phyloP scores from a whole-genome alignment of 2,329 filamentous ascomycete species.

The Cyphellophora europaea region DNA sequence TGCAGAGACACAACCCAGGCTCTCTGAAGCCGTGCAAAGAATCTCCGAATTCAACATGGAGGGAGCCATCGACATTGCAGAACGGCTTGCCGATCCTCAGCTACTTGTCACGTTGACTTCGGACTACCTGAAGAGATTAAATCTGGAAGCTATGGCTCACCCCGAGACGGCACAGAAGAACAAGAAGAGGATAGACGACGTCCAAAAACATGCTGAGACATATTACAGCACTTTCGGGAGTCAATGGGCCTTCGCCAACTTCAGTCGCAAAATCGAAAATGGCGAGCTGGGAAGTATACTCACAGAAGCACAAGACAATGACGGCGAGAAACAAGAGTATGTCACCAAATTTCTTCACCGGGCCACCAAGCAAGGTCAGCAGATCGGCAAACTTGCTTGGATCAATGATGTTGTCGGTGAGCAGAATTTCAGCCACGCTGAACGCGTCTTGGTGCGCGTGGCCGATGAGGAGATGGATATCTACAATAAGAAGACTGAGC shows the following conservation, averaged over 20 bases:
- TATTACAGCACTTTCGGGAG: conserved; percentile 44
- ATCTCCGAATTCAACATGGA: conserved; percentile 16
- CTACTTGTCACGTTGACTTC: conserved; percentile 42
- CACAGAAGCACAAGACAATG: conserved; percentile 43
- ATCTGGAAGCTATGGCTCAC: conserved; percentile 8
- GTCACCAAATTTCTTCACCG: conserved; percentile 72
- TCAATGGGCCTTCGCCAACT: conserved; percentile 58
- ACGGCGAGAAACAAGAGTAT: conserved; percentile 51
- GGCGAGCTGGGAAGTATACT: conserved; percentile 61
- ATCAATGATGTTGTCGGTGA: conserved; percentile 83
- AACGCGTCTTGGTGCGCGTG: conserved; percentile 59
- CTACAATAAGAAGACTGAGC: conserved; percentile 89
- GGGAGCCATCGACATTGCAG: conserved; percentile 50
- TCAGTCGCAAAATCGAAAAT: conserved; percentile 63
- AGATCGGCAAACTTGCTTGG: conserved; percentile 67
- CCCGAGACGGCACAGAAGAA: conserved; percentile 11
- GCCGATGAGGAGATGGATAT: conserved; percentile 67
- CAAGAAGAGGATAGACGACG: conserved; percentile 23
- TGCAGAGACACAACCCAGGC: conserved; percentile 8
- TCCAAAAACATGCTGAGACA: conserved; percentile 29
- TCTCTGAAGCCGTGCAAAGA: conserved; percentile 7
- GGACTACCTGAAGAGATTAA: conserved; percentile 13
- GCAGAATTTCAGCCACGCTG: conserved; percentile 64
- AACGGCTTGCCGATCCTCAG: conserved; percentile 54
- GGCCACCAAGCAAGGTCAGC: conserved; percentile 48